phyloP scores from a whole-genome alignment of 2,329 filamentous ascomycete genomes.

The Colletotrichum chlorophyti region DNA sequence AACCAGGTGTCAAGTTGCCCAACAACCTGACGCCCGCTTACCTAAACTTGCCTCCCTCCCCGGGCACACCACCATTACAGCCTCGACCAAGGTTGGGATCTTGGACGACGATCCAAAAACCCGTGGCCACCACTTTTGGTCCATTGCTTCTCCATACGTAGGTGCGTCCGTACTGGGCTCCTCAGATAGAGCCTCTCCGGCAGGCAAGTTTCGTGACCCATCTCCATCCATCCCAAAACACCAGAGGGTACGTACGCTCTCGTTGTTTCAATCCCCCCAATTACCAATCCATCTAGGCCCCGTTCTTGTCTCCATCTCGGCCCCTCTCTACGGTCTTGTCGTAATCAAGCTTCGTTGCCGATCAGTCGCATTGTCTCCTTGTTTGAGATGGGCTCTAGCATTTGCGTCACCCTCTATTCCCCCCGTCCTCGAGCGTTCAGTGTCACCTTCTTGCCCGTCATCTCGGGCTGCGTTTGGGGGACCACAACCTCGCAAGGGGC shows the following conservation, averaged over 20 bases:
- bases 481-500: conserved; percentile 4
- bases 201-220: neutral
- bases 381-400: conserved; percentile 1
- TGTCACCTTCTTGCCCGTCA: conserved; percentile 7
- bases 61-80: too few species aligned
- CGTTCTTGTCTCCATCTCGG: conserved; percentile 12
- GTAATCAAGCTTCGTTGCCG: conserved; percentile 19
- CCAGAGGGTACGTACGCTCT: conserved; percentile 2
- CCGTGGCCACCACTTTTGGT: conserved; percentile 1
- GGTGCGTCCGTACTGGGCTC: too few species aligned
- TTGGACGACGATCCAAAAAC: conserved; percentile 25
- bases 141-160: neutral
- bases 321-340: conserved; percentile 3
- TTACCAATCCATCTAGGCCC: conserved; percentile 6
- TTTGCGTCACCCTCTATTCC: conserved; percentile 10
- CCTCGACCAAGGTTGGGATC: too few species aligned
- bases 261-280: conserved; percentile 12
- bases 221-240: neutral
- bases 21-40: neutral
- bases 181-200: conserved; percentile 4
- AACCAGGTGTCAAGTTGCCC: conserved; percentile 16
- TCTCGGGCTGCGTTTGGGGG: conserved; percentile 5
- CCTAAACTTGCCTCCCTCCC: too few species aligned
- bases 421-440: conserved; percentile 16
- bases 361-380: conserved; percentile 16